Percentiles rank a stretch among this genome's conserved stretches.
Conservation (phyloP, 2,329 filamentous ascomycete genomes). For the Aspergillus pseudotamarii region DNA sequence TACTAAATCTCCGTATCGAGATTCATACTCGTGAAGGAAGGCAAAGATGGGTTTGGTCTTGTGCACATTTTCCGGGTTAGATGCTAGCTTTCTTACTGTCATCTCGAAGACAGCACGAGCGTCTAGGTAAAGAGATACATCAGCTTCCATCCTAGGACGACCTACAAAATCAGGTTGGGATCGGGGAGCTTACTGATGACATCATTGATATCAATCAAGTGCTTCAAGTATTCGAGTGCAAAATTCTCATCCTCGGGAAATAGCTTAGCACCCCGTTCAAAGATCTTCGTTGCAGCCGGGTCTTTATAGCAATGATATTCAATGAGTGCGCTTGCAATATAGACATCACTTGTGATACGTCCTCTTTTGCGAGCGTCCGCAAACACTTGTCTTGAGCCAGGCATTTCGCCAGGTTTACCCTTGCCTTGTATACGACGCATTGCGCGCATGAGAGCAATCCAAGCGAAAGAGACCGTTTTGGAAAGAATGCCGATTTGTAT, state of each 20-base stretch:
- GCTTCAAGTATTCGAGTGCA: slow-evolving; percentile 93
- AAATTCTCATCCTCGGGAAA: slow-evolving; percentile 94
- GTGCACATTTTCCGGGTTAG: slow-evolving; percentile 71
- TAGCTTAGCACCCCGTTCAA: slow-evolving; percentile 88
- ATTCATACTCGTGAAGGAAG: slow-evolving; percentile 95
- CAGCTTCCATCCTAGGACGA: slow-evolving; percentile 11
- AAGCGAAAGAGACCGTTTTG: slow-evolving; percentile 85
- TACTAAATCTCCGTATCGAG: slow-evolving; percentile 86
- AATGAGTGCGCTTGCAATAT: slow-evolving; percentile 88
- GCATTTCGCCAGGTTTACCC: slow-evolving; percentile 67
- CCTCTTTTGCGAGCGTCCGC: slow-evolving; percentile 84
- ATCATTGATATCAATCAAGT: slow-evolving; percentile 88
- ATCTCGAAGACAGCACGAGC: slow-evolving; percentile 96
- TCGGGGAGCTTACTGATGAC: slow-evolving; percentile 73
- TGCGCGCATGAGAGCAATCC: slow-evolving; percentile 91
- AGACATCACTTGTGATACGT: slow-evolving; percentile 89
- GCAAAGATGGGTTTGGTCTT: slow-evolving; percentile 84
- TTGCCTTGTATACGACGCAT: slow-evolving; percentile 93
- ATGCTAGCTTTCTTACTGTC: slow-evolving; percentile 77
- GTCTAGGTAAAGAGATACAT: slow-evolving; percentile 56
- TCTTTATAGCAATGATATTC: slow-evolving; percentile 98
- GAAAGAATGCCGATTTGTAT: slow-evolving; percentile 76
- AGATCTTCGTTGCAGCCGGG: slow-evolving; percentile 87
- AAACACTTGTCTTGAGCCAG: slow-evolving; percentile 85
- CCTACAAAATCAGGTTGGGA: background rate